These are phyloP conservation scores for Fusarium nanum DNA, from an alignment of 2,329 filamentous ascomycete species.

Conservation along the genomic window DNA sequence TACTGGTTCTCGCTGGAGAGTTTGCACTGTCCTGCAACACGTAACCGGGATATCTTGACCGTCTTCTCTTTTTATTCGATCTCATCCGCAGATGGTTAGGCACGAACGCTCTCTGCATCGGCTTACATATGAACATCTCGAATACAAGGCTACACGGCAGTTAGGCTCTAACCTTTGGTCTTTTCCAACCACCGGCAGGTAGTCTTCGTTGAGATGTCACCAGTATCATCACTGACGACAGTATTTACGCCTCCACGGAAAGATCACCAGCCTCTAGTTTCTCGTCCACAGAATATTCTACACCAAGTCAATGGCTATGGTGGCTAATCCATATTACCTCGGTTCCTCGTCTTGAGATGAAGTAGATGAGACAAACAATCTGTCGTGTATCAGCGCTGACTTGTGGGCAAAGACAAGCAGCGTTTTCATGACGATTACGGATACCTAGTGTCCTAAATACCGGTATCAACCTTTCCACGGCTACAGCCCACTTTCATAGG, in stretches of 20 bases:
- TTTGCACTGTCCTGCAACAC: conserved; percentile 24
- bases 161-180: conserved; percentile 21
- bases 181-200: conserved; percentile 10
- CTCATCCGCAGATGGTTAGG: conserved; percentile 15
- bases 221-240: conserved; percentile 4
- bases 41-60: conserved; percentile 7
- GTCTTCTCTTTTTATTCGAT: conserved; percentile 10
- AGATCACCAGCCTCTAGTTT: neutral
- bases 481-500: conserved; percentile 12
- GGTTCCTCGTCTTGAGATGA: neutral
- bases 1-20: conserved; percentile 6
- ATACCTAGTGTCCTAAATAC: neutral
- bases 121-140: conserved; percentile 12
- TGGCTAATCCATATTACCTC: neutral
- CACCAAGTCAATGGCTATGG: neutral
- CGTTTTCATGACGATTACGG: neutral
- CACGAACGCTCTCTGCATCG: conserved; percentile 16
- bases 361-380: neutral
- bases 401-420: conserved; percentile 11
- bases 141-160: conserved; percentile 20
- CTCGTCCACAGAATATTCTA: neutral
- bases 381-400: conserved; percentile 6
- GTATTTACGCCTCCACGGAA: neutral
- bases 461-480: conserved; percentile 1
- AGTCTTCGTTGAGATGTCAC: neutral